Percentiles rank a stretch among this genome's conserved stretches.
These are phyloP conservation scores for Eragrostis tef DNA, from an alignment of 202 grass and related monocot genomes.

Conservation along the genomic window DNA sequence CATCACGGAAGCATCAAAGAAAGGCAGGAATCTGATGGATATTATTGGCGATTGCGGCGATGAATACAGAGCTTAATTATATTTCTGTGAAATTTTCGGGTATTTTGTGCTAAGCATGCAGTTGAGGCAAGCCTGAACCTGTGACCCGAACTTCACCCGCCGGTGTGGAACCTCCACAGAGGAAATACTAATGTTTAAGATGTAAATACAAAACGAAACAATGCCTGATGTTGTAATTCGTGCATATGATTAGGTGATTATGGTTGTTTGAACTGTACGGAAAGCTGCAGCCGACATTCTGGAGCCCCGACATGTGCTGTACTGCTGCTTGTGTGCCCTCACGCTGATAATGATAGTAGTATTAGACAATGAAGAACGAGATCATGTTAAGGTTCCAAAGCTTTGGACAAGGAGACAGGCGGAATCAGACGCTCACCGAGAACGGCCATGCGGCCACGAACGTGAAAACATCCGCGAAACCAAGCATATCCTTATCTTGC, in stretches of 20 bases:
- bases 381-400: slow-evolving; percentile 22
- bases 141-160: not conserved
- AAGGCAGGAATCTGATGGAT: slow-evolving; percentile 72
- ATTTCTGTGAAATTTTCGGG: not conserved
- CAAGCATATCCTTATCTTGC: slow-evolving; percentile 34
- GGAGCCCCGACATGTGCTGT: slow-evolving; percentile 22
- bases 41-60: slow-evolving; percentile 86
- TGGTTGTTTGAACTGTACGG: not conserved
- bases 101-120: not conserved
- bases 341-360: not conserved
- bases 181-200: slow-evolving; percentile 2
- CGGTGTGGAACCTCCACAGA: not conserved
- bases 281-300: not conserved
- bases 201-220: slow-evolving; percentile 22
- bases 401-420: not conserved
- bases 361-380: not conserved
- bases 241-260: not conserved
- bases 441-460: not conserved
- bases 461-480: slow-evolving; percentile 8
- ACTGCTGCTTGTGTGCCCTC: slow-evolving; percentile 13
- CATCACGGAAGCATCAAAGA: slow-evolving; percentile 65
- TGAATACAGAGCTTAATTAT: slow-evolving; percentile 67
- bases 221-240: not conserved
- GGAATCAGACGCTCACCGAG: slow-evolving; percentile 43
- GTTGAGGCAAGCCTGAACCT: not conserved